phyloP scores from a whole-genome alignment of 2,329 filamentous ascomycete species.

The Sclerotinia spermophila region DNA sequence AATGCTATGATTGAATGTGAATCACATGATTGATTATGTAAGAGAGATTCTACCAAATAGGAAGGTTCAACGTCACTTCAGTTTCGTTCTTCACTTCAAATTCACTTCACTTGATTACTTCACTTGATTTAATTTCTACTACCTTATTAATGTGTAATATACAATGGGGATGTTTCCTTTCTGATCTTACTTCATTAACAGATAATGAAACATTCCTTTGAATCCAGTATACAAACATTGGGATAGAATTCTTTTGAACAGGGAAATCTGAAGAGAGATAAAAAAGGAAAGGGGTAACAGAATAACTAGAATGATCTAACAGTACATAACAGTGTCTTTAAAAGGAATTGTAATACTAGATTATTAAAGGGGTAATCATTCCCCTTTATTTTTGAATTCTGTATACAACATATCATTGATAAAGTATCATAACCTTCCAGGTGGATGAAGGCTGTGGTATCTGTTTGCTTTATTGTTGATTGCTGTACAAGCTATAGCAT shows the following conservation, averaged over 20 bases:
- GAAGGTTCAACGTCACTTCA: not conserved
- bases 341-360: not conserved
- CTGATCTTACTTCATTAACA: too few species aligned
- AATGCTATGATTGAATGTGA: not conserved
- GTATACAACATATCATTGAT: not conserved
- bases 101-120: not conserved
- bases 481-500: not conserved
- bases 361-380: not conserved
- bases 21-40: conserved; percentile 8
- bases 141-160: not conserved
- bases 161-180: not conserved
- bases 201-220: not conserved
- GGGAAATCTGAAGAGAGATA: not conserved
- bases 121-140: not conserved
- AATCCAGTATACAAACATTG: not conserved
- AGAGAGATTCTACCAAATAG: not conserved
- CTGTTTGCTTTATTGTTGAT: not conserved
- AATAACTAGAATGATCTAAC: not conserved
- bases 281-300: not conserved
- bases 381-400: not conserved
- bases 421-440: not conserved
- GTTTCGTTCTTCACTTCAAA: not conserved
- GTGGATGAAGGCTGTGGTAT: not conserved
- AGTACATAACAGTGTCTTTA: not conserved
- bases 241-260: not conserved